Percentiles rank a stretch among this genome's conserved stretches.
phyloP scores from a whole-genome alignment of 495 filamentous ascomycete genomes.

The Hyaloscypha hepaticicola region DNA sequence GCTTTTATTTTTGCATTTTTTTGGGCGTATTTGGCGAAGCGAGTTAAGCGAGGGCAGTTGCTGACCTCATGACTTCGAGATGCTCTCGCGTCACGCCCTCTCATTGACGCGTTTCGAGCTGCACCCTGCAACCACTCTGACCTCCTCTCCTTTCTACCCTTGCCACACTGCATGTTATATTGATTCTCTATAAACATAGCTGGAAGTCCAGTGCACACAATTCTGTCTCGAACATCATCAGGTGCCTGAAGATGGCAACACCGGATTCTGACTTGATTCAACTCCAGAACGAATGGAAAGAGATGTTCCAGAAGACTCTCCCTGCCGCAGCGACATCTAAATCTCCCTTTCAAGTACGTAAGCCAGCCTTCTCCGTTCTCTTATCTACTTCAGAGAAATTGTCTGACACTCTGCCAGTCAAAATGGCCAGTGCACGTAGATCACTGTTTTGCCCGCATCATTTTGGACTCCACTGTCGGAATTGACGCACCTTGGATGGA shows the following conservation, averaged over 20 bases:
- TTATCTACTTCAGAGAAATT: background rate
- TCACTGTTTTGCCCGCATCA: conserved; percentile 33
- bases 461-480: conserved; percentile 30
- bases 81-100: conserved; percentile 25
- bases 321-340: conserved; percentile 23
- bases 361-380: background rate
- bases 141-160: no score
- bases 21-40: background rate
- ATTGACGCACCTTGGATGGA: conserved; percentile 29
- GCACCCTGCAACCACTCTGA: background rate
- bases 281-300: conserved; percentile 28
- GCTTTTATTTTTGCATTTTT: background rate
- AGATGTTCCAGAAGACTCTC: conserved; percentile 25
- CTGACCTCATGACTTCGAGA: conserved; percentile 29
- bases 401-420: conserved; percentile 1
- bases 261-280: conserved; percentile 23
- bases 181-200: background rate
- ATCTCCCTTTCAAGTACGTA: conserved; percentile 12
- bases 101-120: conserved; percentile 24
- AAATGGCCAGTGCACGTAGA: conserved; percentile 25
- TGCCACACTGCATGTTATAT: background rate
- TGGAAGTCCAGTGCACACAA: background rate
- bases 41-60: background rate
- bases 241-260: conserved; percentile 7
- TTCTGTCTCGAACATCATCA: conserved; percentile 12